A percentile compares a stretch with the other conserved stretches of the same genome.
Conservation (phyloP, 23 red algal genomes). For the Gracilaria caudata region DNA sequence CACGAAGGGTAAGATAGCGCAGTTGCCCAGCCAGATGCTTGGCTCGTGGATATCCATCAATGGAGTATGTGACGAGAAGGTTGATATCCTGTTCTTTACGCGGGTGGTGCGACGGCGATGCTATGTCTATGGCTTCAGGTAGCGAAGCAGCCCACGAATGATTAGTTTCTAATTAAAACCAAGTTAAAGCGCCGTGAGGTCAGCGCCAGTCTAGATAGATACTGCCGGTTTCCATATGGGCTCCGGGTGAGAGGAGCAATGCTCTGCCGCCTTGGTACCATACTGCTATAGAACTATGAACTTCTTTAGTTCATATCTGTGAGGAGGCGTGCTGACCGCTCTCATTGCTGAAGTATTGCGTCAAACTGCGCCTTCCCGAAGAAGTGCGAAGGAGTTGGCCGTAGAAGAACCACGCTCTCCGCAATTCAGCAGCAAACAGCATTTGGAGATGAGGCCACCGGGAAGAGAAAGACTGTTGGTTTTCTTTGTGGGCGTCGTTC, state of each 20-base stretch:
- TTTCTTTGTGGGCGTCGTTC: conserved; percentile 31
- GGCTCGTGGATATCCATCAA: no score
- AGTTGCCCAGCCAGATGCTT: no score
- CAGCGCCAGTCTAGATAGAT: background rate
- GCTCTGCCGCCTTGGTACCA: background rate
- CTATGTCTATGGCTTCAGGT: background rate
- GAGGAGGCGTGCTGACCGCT: background rate
- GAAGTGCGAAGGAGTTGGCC: no score
- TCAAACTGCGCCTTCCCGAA: background rate
- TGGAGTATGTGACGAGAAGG: no score
- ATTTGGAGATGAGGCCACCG: conserved; percentile 9
- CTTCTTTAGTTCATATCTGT: background rate
- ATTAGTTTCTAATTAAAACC: conserved; percentile 12
- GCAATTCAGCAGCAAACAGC: no score
- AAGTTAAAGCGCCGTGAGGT: background rate
- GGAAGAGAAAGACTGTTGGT: conserved; percentile 38
- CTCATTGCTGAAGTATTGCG: no score
- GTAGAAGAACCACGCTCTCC: no score
- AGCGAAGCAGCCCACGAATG: background rate
- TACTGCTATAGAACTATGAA: background rate
- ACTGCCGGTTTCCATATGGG: background rate
- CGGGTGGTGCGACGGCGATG: background rate
- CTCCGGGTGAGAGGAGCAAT: background rate
- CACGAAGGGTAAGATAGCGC: no score
- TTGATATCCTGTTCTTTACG: no score